These are phyloP conservation scores for Spongispora temasekensis DNA, from an alignment of 1,284 basidiomycete species.

Conservation along the genomic window DNA sequence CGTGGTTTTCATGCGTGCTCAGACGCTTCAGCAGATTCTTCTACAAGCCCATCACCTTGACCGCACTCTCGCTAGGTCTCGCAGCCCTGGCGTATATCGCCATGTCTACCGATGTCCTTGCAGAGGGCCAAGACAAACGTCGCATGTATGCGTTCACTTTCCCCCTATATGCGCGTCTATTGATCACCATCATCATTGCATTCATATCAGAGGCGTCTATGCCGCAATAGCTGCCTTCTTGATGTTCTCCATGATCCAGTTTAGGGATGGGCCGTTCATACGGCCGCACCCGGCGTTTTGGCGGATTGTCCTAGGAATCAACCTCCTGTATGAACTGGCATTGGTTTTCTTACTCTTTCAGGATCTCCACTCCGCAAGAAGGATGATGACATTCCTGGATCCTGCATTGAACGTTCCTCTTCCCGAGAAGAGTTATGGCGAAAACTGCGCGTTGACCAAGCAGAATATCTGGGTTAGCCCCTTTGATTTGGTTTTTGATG, in stretches of 20 bases:
- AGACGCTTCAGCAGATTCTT: slow-evolving; percentile 60
- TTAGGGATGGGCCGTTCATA: slow-evolving; percentile 81
- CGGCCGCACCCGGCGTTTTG: slow-evolving; percentile 77
- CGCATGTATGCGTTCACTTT: slow-evolving; percentile 58
- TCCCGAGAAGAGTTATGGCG: slow-evolving; percentile 82
- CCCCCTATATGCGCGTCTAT: slow-evolving; percentile 4
- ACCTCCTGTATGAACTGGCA: slow-evolving; percentile 77
- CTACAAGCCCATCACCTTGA: slow-evolving; percentile 77
- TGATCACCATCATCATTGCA: slow-evolving; percentile 12
- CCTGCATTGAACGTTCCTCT: slow-evolving; percentile 68
- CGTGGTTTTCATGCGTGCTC: neutral
- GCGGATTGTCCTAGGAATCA: slow-evolving; percentile 73
- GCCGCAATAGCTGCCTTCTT: slow-evolving; percentile 71
- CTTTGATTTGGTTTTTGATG: slow-evolving; percentile 6
- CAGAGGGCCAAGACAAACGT: slow-evolving; percentile 77
- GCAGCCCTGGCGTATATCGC: slow-evolving; percentile 74
- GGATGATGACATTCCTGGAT: slow-evolving; percentile 78
- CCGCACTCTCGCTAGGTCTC: slow-evolving; percentile 65
- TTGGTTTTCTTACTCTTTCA: slow-evolving; percentile 84
- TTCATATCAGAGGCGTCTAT: slow-evolving; percentile 58
- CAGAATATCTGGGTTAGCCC: slow-evolving; percentile 64
- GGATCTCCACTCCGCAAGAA: slow-evolving; percentile 73
- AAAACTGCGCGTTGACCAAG: slow-evolving; percentile 69
- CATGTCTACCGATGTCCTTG: slow-evolving; percentile 74
- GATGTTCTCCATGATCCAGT: slow-evolving; percentile 80